A percentile compares a stretch with the other conserved stretches of the same genome.
Conservation (phyloP, 2,329 filamentous ascomycete species). For the Pyricularia grisea region DNA sequence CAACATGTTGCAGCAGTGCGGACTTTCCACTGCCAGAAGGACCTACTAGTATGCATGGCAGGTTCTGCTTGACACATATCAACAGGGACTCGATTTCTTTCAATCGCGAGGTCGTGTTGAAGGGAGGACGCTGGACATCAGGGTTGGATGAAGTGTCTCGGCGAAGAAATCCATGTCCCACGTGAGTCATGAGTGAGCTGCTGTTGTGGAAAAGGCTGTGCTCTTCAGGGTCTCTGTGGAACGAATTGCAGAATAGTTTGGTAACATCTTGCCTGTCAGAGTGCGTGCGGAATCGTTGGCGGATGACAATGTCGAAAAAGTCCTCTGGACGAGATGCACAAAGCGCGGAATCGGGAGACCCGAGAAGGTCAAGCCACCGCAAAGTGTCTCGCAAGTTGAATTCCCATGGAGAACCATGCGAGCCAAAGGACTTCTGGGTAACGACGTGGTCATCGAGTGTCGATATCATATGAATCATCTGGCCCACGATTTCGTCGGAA, state of each 20-base stretch:
- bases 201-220: conserved; percentile 67
- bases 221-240: conserved; percentile 38
- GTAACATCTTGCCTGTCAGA: conserved; percentile 58
- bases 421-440: conserved; percentile 46
- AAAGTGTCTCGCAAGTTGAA: conserved; percentile 89
- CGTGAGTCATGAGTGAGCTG: conserved; percentile 57
- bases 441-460: conserved; percentile 65
- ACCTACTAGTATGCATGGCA: conserved; percentile 84
- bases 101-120: conserved; percentile 40
- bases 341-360: conserved; percentile 42
- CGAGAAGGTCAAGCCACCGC: conserved; percentile 72
- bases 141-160: conserved; percentile 45
- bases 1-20: conserved; percentile 66
- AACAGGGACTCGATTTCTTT: conserved; percentile 76
- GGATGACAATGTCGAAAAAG: conserved; percentile 73
- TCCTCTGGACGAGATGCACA: conserved; percentile 53
- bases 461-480: conserved; percentile 72
- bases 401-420: conserved; percentile 77
- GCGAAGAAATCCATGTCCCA: conserved; percentile 64
- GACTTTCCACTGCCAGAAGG: conserved; percentile 83
- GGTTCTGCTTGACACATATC: conserved; percentile 74
- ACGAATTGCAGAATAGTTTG: conserved; percentile 56
- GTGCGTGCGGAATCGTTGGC: conserved; percentile 73
- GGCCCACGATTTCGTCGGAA: conserved; percentile 46
- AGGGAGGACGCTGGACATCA: neutral